A percentile compares a stretch with the other conserved stretches of the same genome.
Conservation (phyloP, 768 basidiomycete species). For the Pleurotus platypus region DNA sequence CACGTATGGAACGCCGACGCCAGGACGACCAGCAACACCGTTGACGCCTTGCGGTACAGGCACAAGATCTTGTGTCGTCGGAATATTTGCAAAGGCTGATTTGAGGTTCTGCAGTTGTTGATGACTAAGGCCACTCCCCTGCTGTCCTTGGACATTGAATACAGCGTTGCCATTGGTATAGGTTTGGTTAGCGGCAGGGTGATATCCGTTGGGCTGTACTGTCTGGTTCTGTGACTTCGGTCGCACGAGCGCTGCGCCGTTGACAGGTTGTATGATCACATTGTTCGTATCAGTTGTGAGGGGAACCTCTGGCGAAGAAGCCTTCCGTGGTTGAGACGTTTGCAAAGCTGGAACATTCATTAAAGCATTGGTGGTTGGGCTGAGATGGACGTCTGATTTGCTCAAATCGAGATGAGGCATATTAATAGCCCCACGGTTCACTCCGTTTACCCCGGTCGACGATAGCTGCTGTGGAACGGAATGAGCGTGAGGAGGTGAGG, state of each 20-base stretch:
- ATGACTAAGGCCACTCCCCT: constrained; percentile 36
- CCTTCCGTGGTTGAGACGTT: constrained; percentile 14
- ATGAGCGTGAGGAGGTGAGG: constrained; percentile 35
- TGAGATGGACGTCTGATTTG: constrained; percentile 25
- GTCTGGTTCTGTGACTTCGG: constrained; percentile 48
- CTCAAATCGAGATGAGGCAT: constrained; percentile 44
- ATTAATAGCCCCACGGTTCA: constrained; percentile 37
- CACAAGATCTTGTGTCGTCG: constrained; percentile 34
- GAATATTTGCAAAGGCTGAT: constrained; percentile 44
- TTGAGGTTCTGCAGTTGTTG: constrained; percentile 65
- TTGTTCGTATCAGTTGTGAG: constrained; percentile 20
- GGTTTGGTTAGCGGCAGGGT: constrained; percentile 36
- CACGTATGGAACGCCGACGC: constrained; percentile 8
- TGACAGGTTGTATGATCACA: constrained; percentile 15
- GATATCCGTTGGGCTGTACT: constrained; percentile 45
- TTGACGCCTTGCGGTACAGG: constrained; percentile 26
- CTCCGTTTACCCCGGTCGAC: constrained; percentile 32
- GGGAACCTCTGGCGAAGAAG: constrained; percentile 14
- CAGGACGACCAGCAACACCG: constrained; percentile 14
- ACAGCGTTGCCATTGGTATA: constrained; percentile 27
- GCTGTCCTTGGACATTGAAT: constrained; percentile 27
- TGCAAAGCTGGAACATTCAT: constrained; percentile 25
- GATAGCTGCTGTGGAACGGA: constrained; percentile 26
- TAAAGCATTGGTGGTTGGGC: constrained; percentile 18
- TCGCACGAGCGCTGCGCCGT: constrained; percentile 34